Conservation (phyloP, 2,329 filamentous ascomycete genomes). For the Diaporthe sp. region DNA sequence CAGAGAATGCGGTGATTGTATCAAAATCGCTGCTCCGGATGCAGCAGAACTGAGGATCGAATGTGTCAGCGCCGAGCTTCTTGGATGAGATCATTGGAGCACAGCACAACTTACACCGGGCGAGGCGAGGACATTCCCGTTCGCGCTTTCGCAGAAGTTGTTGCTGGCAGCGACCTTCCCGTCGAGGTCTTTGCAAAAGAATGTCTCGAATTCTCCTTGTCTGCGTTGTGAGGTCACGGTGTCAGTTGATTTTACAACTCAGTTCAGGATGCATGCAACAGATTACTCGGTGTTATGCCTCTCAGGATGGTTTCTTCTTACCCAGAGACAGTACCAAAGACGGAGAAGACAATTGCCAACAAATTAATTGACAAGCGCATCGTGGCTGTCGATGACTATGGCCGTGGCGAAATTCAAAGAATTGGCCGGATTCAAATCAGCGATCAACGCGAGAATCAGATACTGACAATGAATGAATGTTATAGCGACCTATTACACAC, state of each 20-base stretch:
- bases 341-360: background rate
- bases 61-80: background rate
- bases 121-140: background rate
- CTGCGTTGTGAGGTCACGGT: background rate
- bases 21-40: slow-evolving; percentile 11
- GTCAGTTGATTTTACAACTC: background rate
- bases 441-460: background rate
- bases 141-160: slow-evolving; percentile 12
- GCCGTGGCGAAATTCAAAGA: background rate
- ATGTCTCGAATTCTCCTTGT: background rate
- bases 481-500: background rate
- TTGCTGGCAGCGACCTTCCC: slow-evolving; percentile 6
- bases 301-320: background rate
- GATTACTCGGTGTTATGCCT: too few species aligned
- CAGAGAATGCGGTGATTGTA: background rate
- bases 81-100: background rate
- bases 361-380: background rate
- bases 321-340: background rate
- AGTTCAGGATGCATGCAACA: too few species aligned
- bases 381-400: background rate
- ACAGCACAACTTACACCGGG: background rate
- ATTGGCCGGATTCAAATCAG: background rate
- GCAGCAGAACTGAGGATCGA: background rate
- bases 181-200: slow-evolving; percentile 6
- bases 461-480: background rate